phyloP scores from a whole-genome alignment of 768 basidiomycete genomes.

The Boletus edulis region DNA sequence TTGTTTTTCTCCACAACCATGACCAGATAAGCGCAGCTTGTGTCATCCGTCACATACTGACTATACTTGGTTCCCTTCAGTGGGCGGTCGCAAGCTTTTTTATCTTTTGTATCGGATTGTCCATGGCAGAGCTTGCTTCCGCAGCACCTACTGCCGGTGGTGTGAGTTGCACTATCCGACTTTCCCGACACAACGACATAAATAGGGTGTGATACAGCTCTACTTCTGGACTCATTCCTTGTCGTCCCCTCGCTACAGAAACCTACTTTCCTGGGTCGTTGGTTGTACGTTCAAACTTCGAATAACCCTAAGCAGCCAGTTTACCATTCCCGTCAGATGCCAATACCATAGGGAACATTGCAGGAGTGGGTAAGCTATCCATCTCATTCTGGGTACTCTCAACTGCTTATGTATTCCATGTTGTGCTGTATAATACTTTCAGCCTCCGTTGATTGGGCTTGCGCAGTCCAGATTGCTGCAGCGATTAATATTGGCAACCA shows the following conservation, averaged over 20 bases:
- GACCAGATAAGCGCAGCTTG: too few relatives aligned
- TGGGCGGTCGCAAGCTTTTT: slow-evolving; percentile 40
- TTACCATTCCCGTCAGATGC: slow-evolving; percentile 31
- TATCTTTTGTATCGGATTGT: slow-evolving; percentile 37
- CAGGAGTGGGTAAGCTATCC: slow-evolving; percentile 32
- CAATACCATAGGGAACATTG: slow-evolving; percentile 54
- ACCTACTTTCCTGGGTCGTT: slow-evolving; percentile 65
- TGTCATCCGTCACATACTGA: neutral
- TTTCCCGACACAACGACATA: neutral
- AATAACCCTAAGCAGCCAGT: neutral
- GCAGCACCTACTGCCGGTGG: slow-evolving; percentile 44
- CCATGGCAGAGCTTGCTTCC: slow-evolving; percentile 42
- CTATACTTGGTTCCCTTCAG: slow-evolving; percentile 8
- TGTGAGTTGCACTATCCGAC: slow-evolving; percentile 16
- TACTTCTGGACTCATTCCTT: slow-evolving; percentile 70
- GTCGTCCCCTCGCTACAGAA: slow-evolving; percentile 54
- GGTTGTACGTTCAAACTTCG: slow-evolving; percentile 45
- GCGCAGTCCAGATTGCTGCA: slow-evolving; percentile 62
- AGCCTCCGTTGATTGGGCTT: slow-evolving; percentile 66
- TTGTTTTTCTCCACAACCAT: too few relatives aligned
- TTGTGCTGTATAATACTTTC: slow-evolving; percentile 13
- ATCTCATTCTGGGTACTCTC: neutral
- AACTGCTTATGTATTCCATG: neutral
- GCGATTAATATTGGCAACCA: slow-evolving; percentile 53
- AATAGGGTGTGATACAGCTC: slow-evolving; percentile 32